Base-by-base conservation (phyloP, 345 rosid genomes). In the Eucalyptus urophylla region DNA sequence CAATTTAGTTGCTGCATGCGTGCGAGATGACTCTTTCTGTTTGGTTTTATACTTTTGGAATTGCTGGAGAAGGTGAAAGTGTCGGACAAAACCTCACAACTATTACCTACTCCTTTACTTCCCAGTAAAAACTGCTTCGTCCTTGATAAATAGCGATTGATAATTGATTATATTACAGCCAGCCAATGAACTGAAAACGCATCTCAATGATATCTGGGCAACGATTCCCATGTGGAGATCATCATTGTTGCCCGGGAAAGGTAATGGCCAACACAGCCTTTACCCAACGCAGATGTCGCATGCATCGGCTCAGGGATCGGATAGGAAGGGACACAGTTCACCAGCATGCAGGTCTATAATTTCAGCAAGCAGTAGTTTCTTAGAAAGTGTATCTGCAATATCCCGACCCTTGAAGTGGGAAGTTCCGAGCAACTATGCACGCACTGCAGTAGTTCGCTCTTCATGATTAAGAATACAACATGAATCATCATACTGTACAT, bases 41-140 rank as follows among this genome's bases (percentile, higher is more conserved):
- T 60, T 27, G 69, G 69, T 12, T 60, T 1, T 27, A 1, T 6
- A 12, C 4, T 60, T 60, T 60, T 0, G 31, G 2, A 12, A 27
- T 60, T 27, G 69, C 69, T 27, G 16, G 31, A 27, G 69, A 60
- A 1, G 69, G 69, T 6, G 33, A 1, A 3, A 60, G 69, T 60
- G 15, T 27, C 69, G 31, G 16, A 60, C 69, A 60, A 27, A 60
- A 60, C 33, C 33, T 60, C 4, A 60, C 69, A 27, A 60, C 69
- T 60, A 60, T 6, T 60, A 60, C 33, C 69, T 27, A 0, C 16
- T 12, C 69, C 69, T 60, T 60, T 0, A 27, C 1, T 62, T 62
- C 33, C 69, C 69, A 37, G 0, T 40, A 11, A 76, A 40, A 76
- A 3, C 29, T 6, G 14, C 8, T 8, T 21, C 0, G 0, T 11